These are phyloP conservation scores for Pichia cabralensis DNA, from an alignment of 805 yeast species.

Conservation along the genomic window DNA sequence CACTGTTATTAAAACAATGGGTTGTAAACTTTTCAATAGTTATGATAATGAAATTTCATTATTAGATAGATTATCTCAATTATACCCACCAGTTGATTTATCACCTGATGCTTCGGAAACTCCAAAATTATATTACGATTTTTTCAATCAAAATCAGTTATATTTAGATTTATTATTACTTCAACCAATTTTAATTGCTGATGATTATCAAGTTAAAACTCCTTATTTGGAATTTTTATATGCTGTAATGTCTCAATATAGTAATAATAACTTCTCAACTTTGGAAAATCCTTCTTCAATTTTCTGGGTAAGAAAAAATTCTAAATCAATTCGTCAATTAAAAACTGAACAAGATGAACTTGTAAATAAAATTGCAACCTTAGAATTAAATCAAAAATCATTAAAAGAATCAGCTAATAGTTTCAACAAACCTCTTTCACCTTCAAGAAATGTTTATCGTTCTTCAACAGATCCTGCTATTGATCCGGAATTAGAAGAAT, in stretches of 20 bases:
- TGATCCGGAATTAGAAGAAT: constrained; percentile 23
- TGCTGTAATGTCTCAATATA: constrained; percentile 62
- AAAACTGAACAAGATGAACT: constrained; percentile 20
- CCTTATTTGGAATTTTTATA: constrained; percentile 86
- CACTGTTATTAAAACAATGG: constrained; percentile 68
- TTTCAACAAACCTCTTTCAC: no score
- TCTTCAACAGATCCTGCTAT: constrained; percentile 13
- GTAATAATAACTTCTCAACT: constrained; percentile 35
- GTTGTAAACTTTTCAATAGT: constrained; percentile 59
- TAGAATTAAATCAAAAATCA: constrained; percentile 16
- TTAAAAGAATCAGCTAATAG: no score
- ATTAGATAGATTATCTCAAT: constrained; percentile 41
- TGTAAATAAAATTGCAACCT: constrained; percentile 19
- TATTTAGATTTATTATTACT: constrained; percentile 68
- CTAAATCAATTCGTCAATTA: constrained; percentile 21
- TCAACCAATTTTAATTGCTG: constrained; percentile 85
- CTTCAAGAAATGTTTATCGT: constrained; percentile 4
- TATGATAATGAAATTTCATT: constrained; percentile 57
- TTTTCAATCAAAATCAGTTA: constrained; percentile 44
- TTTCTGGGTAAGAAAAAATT: constrained; percentile 23
- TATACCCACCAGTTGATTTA: constrained; percentile 28
- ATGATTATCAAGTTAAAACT: constrained; percentile 75
- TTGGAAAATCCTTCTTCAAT: constrained; percentile 22
- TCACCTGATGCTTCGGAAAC: constrained; percentile 31
- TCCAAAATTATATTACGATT: constrained; percentile 60